Evolutionary conservation across 1,139 yeast genomes (phyloP).

Genomic region (Ogataea hybrid): DNA sequence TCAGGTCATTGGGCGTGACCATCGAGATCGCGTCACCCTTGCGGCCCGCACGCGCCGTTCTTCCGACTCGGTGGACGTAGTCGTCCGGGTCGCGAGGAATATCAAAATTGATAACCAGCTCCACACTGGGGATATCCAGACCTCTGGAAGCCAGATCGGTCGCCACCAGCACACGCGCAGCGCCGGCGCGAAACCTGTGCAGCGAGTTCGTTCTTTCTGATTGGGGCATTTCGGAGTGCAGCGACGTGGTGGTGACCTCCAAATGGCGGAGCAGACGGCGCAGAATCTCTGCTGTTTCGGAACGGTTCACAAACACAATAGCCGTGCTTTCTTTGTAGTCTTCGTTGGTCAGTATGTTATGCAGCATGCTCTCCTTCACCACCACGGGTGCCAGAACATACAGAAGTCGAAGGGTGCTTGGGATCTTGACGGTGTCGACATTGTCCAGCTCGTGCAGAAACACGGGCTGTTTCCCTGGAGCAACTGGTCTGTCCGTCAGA

Average conservation of each 20-base stretch:
- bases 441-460: conserved; percentile 82
- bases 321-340: conserved; percentile 65
- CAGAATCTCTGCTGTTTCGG: conserved; percentile 83
- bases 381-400: conserved; percentile 69
- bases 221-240: conserved; percentile 96
- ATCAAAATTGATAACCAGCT: conserved; percentile 85
- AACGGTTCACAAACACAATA: conserved; percentile 88
- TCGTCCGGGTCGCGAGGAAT: conserved; percentile 97
- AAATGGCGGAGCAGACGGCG: conserved; percentile 71
- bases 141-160: conserved; percentile 98
- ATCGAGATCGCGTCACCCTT: conserved; percentile 68
- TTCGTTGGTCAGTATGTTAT: conserved; percentile 60
- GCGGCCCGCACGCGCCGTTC: conserved; percentile 99
- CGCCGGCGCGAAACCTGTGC: conserved; percentile 91
- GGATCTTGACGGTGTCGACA: conserved; percentile 72
- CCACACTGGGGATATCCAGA: conserved; percentile 90
- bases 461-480: conserved; percentile 62
- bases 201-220: conserved; percentile 84
- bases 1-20: conserved; percentile 82
- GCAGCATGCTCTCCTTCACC: conserved; percentile 87
- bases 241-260: conserved; percentile 79
- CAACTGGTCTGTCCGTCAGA: conserved; percentile 64
- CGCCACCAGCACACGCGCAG: conserved; percentile 87
- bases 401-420: conserved; percentile 61
- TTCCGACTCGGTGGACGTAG: conserved; percentile 97